Percentiles rank a stretch among this genome's conserved stretches.
phyloP scores from a whole-genome alignment of 768 basidiomycete species.

The Auriculariales sp. region DNA sequence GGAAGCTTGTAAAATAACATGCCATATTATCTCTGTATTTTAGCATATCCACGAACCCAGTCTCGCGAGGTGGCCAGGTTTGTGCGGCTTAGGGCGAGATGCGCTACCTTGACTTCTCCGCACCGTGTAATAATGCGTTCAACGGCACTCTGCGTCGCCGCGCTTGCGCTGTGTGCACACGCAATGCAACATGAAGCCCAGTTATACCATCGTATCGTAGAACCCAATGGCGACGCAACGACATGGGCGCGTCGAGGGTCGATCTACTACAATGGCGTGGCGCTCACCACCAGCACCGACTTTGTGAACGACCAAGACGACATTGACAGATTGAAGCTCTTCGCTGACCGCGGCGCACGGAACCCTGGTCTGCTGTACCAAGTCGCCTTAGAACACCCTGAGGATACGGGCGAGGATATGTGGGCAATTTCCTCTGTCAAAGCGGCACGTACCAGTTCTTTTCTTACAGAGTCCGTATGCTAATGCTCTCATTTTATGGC shows the following conservation, averaged over 20 bases:
- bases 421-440: constrained; percentile 52
- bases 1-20: constrained; percentile 32
- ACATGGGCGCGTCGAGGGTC: constrained; percentile 20
- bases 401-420: constrained; percentile 26
- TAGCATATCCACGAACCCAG: too few relatives aligned
- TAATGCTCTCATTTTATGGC: constrained; percentile 6
- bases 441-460: constrained; percentile 25
- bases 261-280: constrained; percentile 12
- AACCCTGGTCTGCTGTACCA: constrained; percentile 41
- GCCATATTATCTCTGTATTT: too few relatives aligned
- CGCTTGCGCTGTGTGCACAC: too few relatives aligned
- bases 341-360: constrained; percentile 17
- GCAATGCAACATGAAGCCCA: too few relatives aligned
- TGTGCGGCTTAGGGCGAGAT: too few relatives aligned
- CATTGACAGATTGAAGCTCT: constrained; percentile 27
- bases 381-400: constrained; percentile 44
- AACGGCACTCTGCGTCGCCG: too few relatives aligned
- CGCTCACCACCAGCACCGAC: constrained; percentile 26
- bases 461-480: constrained; percentile 4
- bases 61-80: too few relatives aligned
- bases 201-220: constrained; percentile 28
- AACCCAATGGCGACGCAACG: constrained; percentile 21
- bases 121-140: too few relatives aligned
- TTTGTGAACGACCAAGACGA: constrained; percentile 31
- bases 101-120: too few relatives aligned